These are phyloP conservation scores for Aspergillus asperescens DNA, from an alignment of 495 filamentous ascomycete species.

Conservation along the genomic window DNA sequence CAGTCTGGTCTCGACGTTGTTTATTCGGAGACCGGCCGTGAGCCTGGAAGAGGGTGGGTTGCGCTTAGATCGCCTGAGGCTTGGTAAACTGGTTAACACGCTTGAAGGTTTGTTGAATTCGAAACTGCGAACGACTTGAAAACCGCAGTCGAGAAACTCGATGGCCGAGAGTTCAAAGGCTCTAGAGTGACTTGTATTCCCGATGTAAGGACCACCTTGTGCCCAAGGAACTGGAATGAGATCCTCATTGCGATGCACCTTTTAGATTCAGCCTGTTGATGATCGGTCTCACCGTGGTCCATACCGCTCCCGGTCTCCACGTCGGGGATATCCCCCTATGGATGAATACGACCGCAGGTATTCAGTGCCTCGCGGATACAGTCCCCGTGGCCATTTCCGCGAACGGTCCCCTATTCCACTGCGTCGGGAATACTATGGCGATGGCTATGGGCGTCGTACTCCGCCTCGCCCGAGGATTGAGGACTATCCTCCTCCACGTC, in stretches of 20 bases:
- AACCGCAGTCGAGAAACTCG: constrained; percentile 87
- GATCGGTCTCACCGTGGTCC: constrained; percentile 64
- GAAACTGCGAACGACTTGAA: constrained; percentile 87
- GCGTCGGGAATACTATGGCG: constrained; percentile 79
- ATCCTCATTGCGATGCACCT: constrained; percentile 29
- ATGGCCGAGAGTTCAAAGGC: constrained; percentile 87
- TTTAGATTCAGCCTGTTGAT: constrained; percentile 54
- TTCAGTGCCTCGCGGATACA: constrained; percentile 72
- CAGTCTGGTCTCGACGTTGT: constrained; percentile 96
- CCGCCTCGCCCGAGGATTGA: constrained; percentile 70
- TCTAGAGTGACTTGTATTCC: constrained; percentile 73
- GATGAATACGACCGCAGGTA: constrained; percentile 75
- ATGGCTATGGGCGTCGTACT: constrained; percentile 61
- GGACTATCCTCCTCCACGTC: constrained; percentile 60
- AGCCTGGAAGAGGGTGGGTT: constrained; percentile 87
- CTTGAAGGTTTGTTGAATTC: constrained; percentile 87
- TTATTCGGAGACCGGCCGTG: constrained; percentile 92
- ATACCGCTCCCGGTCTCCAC: constrained; percentile 70
- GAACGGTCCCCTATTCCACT: constrained; percentile 69
- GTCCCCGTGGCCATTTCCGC: constrained; percentile 79
- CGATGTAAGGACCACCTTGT: constrained; percentile 58
- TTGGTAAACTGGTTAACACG: constrained; percentile 26
- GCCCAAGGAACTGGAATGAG: constrained; percentile 17
- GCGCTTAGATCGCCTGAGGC: constrained; percentile 5
- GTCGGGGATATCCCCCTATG: constrained; percentile 59